Evolutionary conservation across 148 eudicot species (phyloP).

Genomic region (Nepenthes mirabilis): DNA sequence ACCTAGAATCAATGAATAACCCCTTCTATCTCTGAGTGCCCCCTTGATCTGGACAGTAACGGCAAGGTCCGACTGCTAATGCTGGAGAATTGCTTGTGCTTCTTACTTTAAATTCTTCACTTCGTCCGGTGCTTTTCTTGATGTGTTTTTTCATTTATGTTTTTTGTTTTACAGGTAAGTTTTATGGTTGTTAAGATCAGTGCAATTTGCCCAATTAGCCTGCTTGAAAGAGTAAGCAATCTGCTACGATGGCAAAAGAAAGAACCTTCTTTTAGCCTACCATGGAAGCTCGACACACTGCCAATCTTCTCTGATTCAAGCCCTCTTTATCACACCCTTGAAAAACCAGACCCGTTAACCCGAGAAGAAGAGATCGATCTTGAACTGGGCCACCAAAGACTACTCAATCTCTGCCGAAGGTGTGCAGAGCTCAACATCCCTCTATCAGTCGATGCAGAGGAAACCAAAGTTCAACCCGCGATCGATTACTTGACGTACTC

Average conservation of each 20-base stretch:
- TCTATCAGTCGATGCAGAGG: conserved; percentile 79
- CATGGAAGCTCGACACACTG: conserved; percentile 68
- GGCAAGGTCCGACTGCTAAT: no score
- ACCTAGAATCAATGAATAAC: no score
- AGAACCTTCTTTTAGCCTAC: conserved; percentile 42
- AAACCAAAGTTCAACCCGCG: conserved; percentile 61
- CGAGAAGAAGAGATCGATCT: conserved; percentile 65
- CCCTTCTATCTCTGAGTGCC: no score
- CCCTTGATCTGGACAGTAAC: no score
- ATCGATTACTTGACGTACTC: conserved; percentile 80
- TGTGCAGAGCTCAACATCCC: conserved; percentile 56
- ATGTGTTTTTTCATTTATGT: background rate
- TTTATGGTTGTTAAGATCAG: conserved; percentile 73
- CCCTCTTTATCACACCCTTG: conserved; percentile 72
- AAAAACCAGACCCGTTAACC: conserved; percentile 54
- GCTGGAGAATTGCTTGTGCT: background rate
- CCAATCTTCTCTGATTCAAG: conserved; percentile 57
- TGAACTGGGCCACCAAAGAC: conserved; percentile 37
- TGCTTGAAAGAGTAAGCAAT: conserved; percentile 60
- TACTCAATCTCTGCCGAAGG: conserved; percentile 35
- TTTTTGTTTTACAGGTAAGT: conserved; percentile 46
- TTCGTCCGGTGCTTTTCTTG: background rate
- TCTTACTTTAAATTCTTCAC: background rate
- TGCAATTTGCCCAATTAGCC: conserved; percentile 49
- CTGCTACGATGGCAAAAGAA: conserved; percentile 69